These are phyloP conservation scores for Fusarium transvaalense DNA, from an alignment of 2,329 filamentous ascomycete genomes.

Conservation along the genomic window DNA sequence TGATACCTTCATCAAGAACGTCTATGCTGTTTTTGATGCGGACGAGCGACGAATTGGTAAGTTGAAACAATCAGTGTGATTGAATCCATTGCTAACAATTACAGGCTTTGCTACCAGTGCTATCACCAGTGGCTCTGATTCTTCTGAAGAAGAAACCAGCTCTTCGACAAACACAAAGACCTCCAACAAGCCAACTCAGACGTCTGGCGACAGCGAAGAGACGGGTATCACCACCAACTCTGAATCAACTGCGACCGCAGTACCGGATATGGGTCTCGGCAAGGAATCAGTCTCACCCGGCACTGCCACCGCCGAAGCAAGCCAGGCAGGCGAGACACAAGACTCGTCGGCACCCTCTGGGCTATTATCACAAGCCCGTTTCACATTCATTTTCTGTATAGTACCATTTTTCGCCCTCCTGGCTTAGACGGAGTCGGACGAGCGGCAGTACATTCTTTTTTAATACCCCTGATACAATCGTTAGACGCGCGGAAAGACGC, in stretches of 20 bases:
- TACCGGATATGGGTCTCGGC: conserved; percentile 42
- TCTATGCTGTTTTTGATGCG: conserved; percentile 86
- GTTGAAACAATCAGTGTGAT: conserved; percentile 27
- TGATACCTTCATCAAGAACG: conserved; percentile 89
- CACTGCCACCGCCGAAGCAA: conserved; percentile 39
- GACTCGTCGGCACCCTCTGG: conserved; percentile 42
- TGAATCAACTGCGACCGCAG: conserved; percentile 27
- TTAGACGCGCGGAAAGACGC: conserved; percentile 18
- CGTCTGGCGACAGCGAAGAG: conserved; percentile 25
- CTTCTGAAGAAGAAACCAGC: conserved; percentile 8
- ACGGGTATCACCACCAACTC: conserved; percentile 33
- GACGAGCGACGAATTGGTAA: conserved; percentile 74
- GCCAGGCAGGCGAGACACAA: conserved; percentile 38
- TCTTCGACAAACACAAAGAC: conserved; percentile 28
- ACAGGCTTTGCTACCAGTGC: conserved; percentile 43
- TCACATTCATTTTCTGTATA: conserved; percentile 48
- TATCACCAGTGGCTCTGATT: conserved; percentile 26
- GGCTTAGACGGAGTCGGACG: conserved; percentile 35
- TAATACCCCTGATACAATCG: conserved; percentile 41
- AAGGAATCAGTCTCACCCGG: conserved; percentile 44
- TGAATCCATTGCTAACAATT: conserved; percentile 17
- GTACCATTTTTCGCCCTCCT: conserved; percentile 46
- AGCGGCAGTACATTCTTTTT: conserved; percentile 47
- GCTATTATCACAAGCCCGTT: conserved; percentile 37
- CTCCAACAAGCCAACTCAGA: conserved; percentile 29